Evolutionary conservation across 371 early-diverging fungal species (phyloP), one percentile per base, ranked within the genome.

Genomic region (Mycotypha africana): DNA sequence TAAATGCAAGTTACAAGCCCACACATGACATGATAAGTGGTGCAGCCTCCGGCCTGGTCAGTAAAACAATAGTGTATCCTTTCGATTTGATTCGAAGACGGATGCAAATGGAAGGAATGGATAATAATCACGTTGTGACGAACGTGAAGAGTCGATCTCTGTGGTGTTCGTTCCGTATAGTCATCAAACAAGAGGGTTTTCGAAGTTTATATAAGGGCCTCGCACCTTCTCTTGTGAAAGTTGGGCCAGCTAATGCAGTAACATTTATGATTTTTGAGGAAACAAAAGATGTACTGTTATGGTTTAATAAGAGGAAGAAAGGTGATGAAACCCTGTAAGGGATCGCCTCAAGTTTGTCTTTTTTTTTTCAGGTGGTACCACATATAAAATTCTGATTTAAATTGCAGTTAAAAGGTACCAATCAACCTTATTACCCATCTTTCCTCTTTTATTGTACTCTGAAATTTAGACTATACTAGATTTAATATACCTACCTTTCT

Each of bases 51-150:
- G 95, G 96, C 2, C 64, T 88, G 6, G 49, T 91, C 21, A 80
- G 86, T 28, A 97, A 97, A 62, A 78, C 85, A 0, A 81, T 70
- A 3, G 87, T 95, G 14, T 93, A 92, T 76, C 97, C 97, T 1
- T 74, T 97, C 48, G 97, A 97, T 62, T 78, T 91, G 22, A 81
- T 94, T 6, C 66, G 90, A 31, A 86, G 87, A 51, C 69, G 90
- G 25, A 42, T 89, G 25, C 87, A 87, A 55, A 76, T 91, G 11
- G 92, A 93, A 65, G 88, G 89, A 3, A 85, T 88, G 12, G 56
- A 19, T 53, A 74, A 38, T 53, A 55, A 39, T 40, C 4, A 8
- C 15, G 24, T 34, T 35, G 30, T 40, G 26, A 33, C 19, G 20
- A 24, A 30, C 73, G 85, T 65, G 17, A 58, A n/a, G 24, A 24